Evolutionary conservation across 768 basidiomycete genomes (phyloP).

Genomic region (Psilocybe sp.): DNA sequence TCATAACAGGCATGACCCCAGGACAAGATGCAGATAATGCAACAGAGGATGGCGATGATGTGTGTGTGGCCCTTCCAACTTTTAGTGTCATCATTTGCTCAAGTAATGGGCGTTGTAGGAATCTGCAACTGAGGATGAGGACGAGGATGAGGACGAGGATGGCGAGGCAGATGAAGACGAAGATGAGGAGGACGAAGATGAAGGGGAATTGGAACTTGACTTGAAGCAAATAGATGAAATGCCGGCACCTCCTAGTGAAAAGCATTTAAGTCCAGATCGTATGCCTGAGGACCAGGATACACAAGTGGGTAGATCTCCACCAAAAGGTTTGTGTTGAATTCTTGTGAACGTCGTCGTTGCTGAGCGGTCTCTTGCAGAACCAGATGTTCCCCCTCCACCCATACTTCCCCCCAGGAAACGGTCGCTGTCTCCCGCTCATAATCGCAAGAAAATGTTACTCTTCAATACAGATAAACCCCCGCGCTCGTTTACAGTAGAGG

Average conservation of each 20-base stretch:
- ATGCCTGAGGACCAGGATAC: not conserved
- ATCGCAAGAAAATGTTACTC: constrained; percentile 37
- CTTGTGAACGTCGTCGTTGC: not conserved
- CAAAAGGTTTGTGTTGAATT: constrained; percentile 9
- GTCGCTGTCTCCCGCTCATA: constrained; percentile 31
- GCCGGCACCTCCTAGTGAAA: constrained; percentile 18
- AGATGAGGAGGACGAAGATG: constrained; percentile 24
- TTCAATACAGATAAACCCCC: constrained; percentile 43
- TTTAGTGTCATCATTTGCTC: not conserved
- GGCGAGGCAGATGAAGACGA: constrained; percentile 24
- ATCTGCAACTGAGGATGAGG: constrained; percentile 58
- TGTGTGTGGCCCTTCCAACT: constrained; percentile 32
- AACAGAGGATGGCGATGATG: constrained; percentile 69
- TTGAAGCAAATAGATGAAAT: constrained; percentile 24
- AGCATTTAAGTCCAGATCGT: constrained; percentile 14
- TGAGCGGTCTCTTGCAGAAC: not conserved
- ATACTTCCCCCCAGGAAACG: constrained; percentile 23
- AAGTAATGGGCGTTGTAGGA: constrained; percentile 26
- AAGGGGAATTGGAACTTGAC: constrained; percentile 25
- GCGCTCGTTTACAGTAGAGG: constrained; percentile 83
- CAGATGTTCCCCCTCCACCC: constrained; percentile 8
- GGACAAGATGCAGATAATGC: constrained; percentile 51
- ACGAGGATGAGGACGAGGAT: constrained; percentile 34
- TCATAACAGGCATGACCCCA: constrained; percentile 33
- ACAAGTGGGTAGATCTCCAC: constrained; percentile 10